Evolutionary conservation across 768 basidiomycete genomes (phyloP), one percentile per base, ranked within the genome.

Genomic region (Kwoniella dendrophila): DNA sequence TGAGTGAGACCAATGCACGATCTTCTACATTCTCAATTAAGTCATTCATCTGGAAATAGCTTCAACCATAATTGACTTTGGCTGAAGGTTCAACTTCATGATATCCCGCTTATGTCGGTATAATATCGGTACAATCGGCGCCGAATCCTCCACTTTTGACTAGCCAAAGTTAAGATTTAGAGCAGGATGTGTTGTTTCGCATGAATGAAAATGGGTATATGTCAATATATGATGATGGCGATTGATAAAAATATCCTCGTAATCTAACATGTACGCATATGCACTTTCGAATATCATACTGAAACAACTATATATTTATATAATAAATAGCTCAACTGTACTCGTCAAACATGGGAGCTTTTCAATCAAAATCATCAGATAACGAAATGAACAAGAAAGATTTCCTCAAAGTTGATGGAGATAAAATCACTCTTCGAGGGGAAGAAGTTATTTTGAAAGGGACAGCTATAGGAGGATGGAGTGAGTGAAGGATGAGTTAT

Each of bases 391-490:
- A 11, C 24, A 56, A 62, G 45, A 51, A 29, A 36, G 48, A 61
- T 18, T 73, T 62, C 41, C 60, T 75, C 5, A 53, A 59, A 43
- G 72, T 75, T 12, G 14, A 49, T 27, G 74, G 74, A 2, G 45
- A 60, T 1, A 43, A 63, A n/a, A 71, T 75, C 36, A 55, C 58
- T 14, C 59, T 69, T 24, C 38, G 62, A 53, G 74, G 68, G 16
- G 56, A 73, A 52, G 69, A 70, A 3, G 69, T 75, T 56, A 38
- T 75, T n/a, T 45, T 75, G 11, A 73, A 71, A 54, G 72, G 71
- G 55, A 87, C 88, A 52, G 88, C 88, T n/a, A 80, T 89, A 20
- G 88, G 88, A 60, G 88, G 88, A 69, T 89, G 88, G 88, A 87
- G 64, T 66, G 49, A 56, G 64, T 66, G 27, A 2, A 20, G 4